phyloP scores from a whole-genome alignment of 345 rosid species.

The Ceriops tagal region DNA sequence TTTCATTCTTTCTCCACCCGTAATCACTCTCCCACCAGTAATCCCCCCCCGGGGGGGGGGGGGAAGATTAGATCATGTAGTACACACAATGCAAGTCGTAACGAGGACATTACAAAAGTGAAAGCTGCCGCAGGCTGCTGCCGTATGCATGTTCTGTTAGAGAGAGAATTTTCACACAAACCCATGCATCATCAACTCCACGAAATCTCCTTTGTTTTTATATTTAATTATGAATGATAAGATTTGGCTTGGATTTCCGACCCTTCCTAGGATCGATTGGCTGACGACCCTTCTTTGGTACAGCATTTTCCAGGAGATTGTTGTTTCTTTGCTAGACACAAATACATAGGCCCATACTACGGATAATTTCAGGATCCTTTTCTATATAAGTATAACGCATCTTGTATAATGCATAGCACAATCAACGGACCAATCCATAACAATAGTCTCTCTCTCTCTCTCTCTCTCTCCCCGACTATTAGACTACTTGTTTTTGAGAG shows the following conservation, averaged over 20 bases:
- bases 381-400: neutral
- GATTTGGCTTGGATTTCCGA: constrained; percentile 37
- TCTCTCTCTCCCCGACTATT: neutral
- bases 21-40: neutral
- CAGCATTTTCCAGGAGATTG: neutral
- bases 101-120: constrained; percentile 29
- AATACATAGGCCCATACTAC: neutral
- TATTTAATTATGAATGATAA: neutral
- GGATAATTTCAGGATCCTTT: neutral
- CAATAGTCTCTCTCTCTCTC: neutral
- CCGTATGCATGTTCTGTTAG: neutral
- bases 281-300: neutral
- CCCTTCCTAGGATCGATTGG: constrained; percentile 7
- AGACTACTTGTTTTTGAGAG: constrained; percentile 8
- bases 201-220: neutral
- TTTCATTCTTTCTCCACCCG: constrained; percentile 21
- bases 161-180: constrained; percentile 18
- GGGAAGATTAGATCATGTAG: too few relatives aligned
- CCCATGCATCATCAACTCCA: constrained; percentile 15
- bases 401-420: neutral
- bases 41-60: neutral
- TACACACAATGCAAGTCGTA: neutral
- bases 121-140: constrained; percentile 25
- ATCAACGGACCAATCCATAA: constrained; percentile 21
- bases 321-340: neutral